Base-by-base conservation (phyloP, 208 protist genomes). In the Acanthamoeba healyi region DNA sequence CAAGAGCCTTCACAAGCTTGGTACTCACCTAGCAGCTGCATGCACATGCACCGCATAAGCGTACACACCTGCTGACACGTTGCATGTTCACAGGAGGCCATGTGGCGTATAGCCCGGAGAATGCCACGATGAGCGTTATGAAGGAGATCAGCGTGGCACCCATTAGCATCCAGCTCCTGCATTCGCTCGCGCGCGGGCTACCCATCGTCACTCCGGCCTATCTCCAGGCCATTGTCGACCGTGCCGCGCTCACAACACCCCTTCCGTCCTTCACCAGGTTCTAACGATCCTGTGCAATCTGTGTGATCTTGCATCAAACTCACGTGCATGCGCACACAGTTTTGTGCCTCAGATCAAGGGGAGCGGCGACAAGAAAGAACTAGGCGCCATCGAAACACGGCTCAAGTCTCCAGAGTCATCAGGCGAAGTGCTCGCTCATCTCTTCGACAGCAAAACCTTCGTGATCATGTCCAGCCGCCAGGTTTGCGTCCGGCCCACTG, bases 401-500 rank as follows among this genome's bases (percentile, higher is more conserved):
- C 58, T 58, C 51, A 26, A 17, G 6, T 10, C 51, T 0, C 14
- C 15, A 0, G 51, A 12, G 12, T n/a, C n/a, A n/a, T n/a, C n/a
- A n/a, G n/a, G n/a, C n/a, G n/a, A n/a, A 58, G 51, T 6, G 70
- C 29, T 15, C 7, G 70, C 38, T 6, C 5, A 19, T 44, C 38
- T 79, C 36, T 79, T 79, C 29, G 38, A 38, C 1, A 36, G 70
- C 32, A 79, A 44, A 36, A 46, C 70, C 22, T 79, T 79, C 36
- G 70, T 79, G 10, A 49, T 79, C 29, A 38, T 79, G 32, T 79
- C 70, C 34, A 79, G 70, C 38, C n/a, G 70, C 70, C 70, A 79
- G 70, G 70, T 79, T 67, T 9, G 12, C 51, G 17, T 26, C 26
- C 19, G 51, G 51, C 51, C 51, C 51, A 58, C 44, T 4, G 44